A percentile compares a stretch with the other conserved stretches of the same genome.
Conservation (phyloP, 179 eudicot species). For the Spinacia oleracea region DNA sequence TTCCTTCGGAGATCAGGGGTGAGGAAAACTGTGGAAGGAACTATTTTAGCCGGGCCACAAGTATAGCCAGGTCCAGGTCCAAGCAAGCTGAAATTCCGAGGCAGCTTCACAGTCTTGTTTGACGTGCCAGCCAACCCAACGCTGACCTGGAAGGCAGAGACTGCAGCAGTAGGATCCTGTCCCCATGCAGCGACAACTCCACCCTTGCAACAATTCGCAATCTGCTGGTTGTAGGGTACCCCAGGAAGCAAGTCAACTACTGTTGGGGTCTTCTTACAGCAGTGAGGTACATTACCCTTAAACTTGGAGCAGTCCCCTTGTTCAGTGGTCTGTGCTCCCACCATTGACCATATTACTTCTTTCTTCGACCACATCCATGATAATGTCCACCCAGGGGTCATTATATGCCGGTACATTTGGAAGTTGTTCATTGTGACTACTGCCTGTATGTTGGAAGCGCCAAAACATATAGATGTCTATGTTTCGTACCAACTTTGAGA, state of each 20-base stretch:
- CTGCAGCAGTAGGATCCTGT: constrained; percentile 30
- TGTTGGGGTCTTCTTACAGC: constrained; percentile 44
- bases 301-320: constrained; percentile 55
- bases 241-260: constrained; percentile 47
- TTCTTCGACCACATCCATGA: constrained; percentile 51
- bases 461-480: not conserved
- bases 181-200: constrained; percentile 38
- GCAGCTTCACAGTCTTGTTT: constrained; percentile 38
- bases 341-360: constrained; percentile 51
- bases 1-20: constrained; percentile 35
- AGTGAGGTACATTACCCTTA: constrained; percentile 42
- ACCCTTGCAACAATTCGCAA: constrained; percentile 40
- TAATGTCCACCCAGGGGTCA: constrained; percentile 52
- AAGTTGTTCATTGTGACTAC: constrained; percentile 46
- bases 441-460: constrained; percentile 34
- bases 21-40: constrained; percentile 36
- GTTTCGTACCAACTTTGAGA: not conserved
- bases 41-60: constrained; percentile 43
- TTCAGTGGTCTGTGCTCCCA: constrained; percentile 52
- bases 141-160: constrained; percentile 38
- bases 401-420: constrained; percentile 48
- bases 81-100: constrained; percentile 37
- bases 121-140: constrained; percentile 40
- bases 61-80: constrained; percentile 43
- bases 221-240: constrained; percentile 50